Base-by-base conservation (phyloP, 768 basidiomycete genomes). In the Pisolithus albus region DNA sequence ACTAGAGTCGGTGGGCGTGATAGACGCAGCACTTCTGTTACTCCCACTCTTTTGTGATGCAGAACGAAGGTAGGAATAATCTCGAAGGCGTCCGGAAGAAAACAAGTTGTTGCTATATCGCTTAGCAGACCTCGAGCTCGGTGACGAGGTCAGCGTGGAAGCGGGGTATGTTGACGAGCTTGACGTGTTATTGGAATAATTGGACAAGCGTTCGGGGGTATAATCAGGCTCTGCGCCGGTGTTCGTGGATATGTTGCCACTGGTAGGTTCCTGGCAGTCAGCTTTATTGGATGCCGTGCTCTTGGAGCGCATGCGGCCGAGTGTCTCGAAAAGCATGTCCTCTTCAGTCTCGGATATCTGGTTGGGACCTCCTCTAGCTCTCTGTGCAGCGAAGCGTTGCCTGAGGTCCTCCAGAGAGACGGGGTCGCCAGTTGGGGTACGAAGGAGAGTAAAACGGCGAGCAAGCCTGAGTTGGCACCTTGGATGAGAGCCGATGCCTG, bases 51-150 rank as follows among this genome's bases (percentile, higher is more conserved):
- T 71, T 59, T 69, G 73, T 16, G 74, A 75, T 47, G 77, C 73
- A 61, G 74, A 79, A 53, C 82, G 80, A 59, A 87, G 64, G 65
- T 90, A 87, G 9, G 74, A 72, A 62, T 88, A 81, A 65, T 92
- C 89, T 51, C 84, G 76, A 59, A 89, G 75, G 50, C 83, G 78
- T n/a, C 84, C 82, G 16, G 89, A 91, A 44, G 87, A 84, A 56
- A 91, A 92, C 46, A 92, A 72, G 61, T 91, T 91, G 65, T 91
- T 91, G 72, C 88, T 90, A 66, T 87, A 86, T 43, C 89, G 80
- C 68, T 86, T 85, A 51, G 73, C 70, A 38, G 79, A 78, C 32
- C 78, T 74, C 45, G 71, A 65, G 52, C 62, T 62, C 23, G 64
- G 59, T 23, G 83, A 69, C 40, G 66, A 69, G 23, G 64, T 64